Conservation (phyloP, 129 eudicot genomes). For the Cynara cardunculus region DNA sequence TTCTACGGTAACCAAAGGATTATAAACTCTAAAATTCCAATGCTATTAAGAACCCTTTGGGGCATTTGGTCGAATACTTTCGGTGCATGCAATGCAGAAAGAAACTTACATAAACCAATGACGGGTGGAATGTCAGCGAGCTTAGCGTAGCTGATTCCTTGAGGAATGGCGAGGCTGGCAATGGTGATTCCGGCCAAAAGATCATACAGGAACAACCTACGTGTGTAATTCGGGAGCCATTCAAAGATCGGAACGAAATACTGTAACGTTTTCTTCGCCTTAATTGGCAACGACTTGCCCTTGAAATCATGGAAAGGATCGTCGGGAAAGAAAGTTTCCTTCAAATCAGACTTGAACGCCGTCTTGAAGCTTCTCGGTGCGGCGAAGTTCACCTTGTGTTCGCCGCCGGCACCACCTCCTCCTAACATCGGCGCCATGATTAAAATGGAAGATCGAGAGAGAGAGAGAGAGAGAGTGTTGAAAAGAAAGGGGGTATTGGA, state of each 20-base stretch:
- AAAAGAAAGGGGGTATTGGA: background rate
- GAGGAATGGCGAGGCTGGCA: conserved; percentile 96
- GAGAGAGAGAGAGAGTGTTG: background rate
- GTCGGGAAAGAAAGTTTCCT: conserved; percentile 75
- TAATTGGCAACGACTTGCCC: conserved; percentile 35
- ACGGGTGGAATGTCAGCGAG: conserved; percentile 76
- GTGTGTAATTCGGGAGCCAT: conserved; percentile 74
- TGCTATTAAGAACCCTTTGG: background rate
- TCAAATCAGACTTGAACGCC: conserved; percentile 44
- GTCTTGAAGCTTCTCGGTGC: conserved; percentile 45
- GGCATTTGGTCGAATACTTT: background rate
- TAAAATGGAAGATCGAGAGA: conserved; percentile 1
- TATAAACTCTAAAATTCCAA: background rate
- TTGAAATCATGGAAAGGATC: conserved; percentile 67
- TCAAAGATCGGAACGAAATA: conserved; percentile 74
- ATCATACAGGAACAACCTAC: conserved; percentile 53
- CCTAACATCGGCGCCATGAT: conserved; percentile 28
- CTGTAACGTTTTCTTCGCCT: conserved; percentile 29
- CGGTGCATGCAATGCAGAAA: background rate
- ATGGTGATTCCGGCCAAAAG: conserved; percentile 87
- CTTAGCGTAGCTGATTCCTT: conserved; percentile 94
- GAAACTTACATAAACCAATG: conserved; percentile 78
- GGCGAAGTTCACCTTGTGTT: conserved; percentile 53
- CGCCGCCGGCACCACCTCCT: conserved; percentile 14
- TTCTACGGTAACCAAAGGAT: background rate